Base-by-base conservation (phyloP, 768 basidiomycete species). In the Termitomyces sp. region DNA sequence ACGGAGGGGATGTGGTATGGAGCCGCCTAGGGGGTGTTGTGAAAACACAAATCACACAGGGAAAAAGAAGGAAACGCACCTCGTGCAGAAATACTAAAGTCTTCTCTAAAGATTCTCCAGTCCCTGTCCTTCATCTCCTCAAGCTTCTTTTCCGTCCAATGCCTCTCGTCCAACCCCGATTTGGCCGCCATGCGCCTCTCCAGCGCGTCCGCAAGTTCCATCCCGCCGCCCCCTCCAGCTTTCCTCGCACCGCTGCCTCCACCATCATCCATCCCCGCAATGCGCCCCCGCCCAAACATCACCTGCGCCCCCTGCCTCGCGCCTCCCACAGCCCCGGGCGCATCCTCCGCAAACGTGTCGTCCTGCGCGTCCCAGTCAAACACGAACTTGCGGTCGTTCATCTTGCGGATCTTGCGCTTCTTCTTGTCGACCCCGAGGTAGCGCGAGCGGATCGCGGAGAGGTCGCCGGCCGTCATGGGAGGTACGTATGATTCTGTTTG, bases 331-430 rank as follows among this genome's bases (percentile, higher is more conserved):
- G 86, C 86, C 14, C 83, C 78, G n/a, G 88, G 87, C 16, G 89
- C 84, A 67, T 91, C 91, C 32, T 82, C 85, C 8, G 84, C 77
- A 67, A 91, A 88, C 14, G 97, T 99, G 71, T 99, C 97, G 66
- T 99, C 97, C 70, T 89, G 90, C 49, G 87, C 87, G 68, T 96
- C 95, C 97, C 97, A 99, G 71, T 98, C 97, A 68, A 99, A 99
- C n/a, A 96, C 92, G 69, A 98, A 94, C 74, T 96, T 96, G 73
- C 93, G 87, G 72, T 95, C 94, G 68, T 91, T 93, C 84, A 91
- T 93, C 75, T 95, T 95, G 55, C 93, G 87, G 64, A 93, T 90
- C 73, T 92, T 94, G 40, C 93, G 88, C 76, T 95, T 95, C 81
- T 95, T 95, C 73, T 87, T 92, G 72, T 91, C 89, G 20, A 93